Evolutionary conservation across 192 early-diverging fungal genomes (phyloP).

Genomic region (Podila clonocystis): DNA sequence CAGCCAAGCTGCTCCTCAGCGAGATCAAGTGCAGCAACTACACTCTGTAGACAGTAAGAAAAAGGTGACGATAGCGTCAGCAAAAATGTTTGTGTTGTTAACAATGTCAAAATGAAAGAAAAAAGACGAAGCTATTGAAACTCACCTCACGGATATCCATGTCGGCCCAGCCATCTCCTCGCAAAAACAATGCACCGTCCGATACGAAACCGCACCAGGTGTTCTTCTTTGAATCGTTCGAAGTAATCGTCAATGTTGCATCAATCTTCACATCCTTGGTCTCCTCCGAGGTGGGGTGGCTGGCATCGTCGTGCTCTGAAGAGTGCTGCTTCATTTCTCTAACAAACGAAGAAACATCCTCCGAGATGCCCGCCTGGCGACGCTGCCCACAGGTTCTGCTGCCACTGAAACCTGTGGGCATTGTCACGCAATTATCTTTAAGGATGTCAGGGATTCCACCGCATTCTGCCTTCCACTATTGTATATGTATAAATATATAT

Average conservation of each 20-base stretch:
- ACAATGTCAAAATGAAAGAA: background rate
- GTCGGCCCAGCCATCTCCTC: conserved; percentile 46
- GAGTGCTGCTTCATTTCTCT: conserved; percentile 46
- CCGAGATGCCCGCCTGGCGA: conserved; percentile 42
- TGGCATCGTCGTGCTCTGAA: conserved; percentile 23
- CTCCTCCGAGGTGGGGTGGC: conserved; percentile 10
- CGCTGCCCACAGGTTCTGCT: conserved; percentile 36
- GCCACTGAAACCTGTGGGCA: conserved; percentile 36
- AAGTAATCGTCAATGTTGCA: conserved; percentile 38
- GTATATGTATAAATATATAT: too few species aligned
- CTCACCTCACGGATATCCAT: conserved; percentile 50
- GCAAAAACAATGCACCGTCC: conserved; percentile 30
- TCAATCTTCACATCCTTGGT: conserved; percentile 40
- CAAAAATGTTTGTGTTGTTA: too few species aligned
- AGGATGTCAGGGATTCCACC: conserved; percentile 44
- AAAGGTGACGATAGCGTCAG: background rate
- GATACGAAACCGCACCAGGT: conserved; percentile 44
- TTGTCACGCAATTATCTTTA: conserved; percentile 41
- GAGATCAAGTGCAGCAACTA: conserved; percentile 49
- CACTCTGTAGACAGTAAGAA: conserved; percentile 23
- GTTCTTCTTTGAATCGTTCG: conserved; percentile 39
- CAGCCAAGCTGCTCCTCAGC: conserved; percentile 49
- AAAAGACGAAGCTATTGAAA: background rate
- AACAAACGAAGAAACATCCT: conserved; percentile 36
- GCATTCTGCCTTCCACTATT: conserved; percentile 36